Percentiles rank a stretch among this genome's conserved stretches.
phyloP scores from a whole-genome alignment of 768 basidiomycete species.

The Leucosporidium yakuticum region DNA sequence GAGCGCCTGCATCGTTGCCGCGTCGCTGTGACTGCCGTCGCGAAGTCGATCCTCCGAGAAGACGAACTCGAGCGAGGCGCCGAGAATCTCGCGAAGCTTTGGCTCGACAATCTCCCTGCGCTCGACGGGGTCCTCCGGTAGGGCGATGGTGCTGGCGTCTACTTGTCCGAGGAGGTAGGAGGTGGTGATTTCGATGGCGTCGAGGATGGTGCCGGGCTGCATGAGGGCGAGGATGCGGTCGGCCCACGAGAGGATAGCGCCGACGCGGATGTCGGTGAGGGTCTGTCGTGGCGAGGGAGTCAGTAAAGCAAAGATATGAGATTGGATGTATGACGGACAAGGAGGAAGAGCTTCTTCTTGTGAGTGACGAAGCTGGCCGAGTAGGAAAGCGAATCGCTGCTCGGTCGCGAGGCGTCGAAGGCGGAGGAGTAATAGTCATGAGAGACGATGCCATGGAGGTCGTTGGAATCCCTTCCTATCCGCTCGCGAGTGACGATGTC shows the following conservation, averaged over 20 bases:
- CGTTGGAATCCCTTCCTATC: constrained; percentile 60
- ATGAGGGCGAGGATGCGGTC: constrained; percentile 81
- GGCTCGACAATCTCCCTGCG: constrained; percentile 63
- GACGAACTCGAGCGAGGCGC: constrained; percentile 76
- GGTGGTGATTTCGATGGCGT: constrained; percentile 77
- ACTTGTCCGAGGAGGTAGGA: constrained; percentile 67
- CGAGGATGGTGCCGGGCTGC: constrained; percentile 77
- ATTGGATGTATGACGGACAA: constrained; percentile 55
- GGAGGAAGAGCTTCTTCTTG: constrained; percentile 82
- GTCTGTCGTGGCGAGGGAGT: constrained; percentile 10
- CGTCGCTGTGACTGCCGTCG: constrained; percentile 73
- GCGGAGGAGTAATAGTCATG: constrained; percentile 19
- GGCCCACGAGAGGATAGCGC: constrained; percentile 87
- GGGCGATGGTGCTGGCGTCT: constrained; percentile 69
- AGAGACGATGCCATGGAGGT: constrained; percentile 51
- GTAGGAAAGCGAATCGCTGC: constrained; percentile 8
- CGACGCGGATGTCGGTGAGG: constrained; percentile 63
- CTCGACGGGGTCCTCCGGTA: constrained; percentile 62
- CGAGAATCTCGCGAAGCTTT: constrained; percentile 74
- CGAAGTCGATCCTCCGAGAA: constrained; percentile 94
- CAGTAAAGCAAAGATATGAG: not conserved
- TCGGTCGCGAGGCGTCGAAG: constrained; percentile 8
- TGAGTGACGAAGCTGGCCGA: constrained; percentile 69
- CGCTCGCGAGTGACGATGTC: constrained; percentile 56
- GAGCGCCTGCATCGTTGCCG: constrained; percentile 61